Evolutionary conservation across 306 rosid species (phyloP), one percentile per base, ranked within the genome.

Genomic region (Cyclanthera cordifolia): DNA sequence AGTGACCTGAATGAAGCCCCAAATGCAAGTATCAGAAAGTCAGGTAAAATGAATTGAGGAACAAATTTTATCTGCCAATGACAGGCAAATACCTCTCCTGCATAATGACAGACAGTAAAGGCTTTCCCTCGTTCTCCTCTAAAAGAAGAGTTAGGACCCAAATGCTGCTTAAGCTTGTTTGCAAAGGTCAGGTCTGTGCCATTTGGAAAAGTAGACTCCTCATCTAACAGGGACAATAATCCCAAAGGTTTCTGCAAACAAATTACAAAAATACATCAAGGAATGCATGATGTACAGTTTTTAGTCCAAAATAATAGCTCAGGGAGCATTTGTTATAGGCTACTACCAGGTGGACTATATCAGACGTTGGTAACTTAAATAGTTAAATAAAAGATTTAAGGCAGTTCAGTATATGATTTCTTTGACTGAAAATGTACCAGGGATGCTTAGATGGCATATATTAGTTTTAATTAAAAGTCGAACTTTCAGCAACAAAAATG

Each of bases 131-230:
- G 83, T 83, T 82, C 91, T 82, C 96, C 99, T 83, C 79, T 94
- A 80, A 94, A 94, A 71, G 86, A 86, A 70, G 90, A 79, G 82
- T 85, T 86, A 55, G 88, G 78, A 46, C 72, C 81, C 76, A 94
- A 80, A 75, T 94, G 99, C 78, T 90, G 97, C 91, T 90, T 94
- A 56, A 94, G 96, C 82, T 94, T 94, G 84, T 88, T 78, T 41
- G 97, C 99, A 63, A 94, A 90, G 52, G 97, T 86, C 79, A 94
- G 66, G 75, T 94, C 99, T 1, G 96, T 80, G 73, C 97, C 99
- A 74, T 94, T 94, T 45, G 99, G 99, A 75, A 94, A 94, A 72
- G 97, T 94, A 65, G 99, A 94, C 82, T 94, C 99, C 79, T 94
- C 99, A 32, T 88, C 99, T 74, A 94, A 72, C 79, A 94, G 83